These are phyloP conservation scores for Kwoniella bestiolae DNA, from an alignment of 768 basidiomycete genomes.

Conservation along the genomic window DNA sequence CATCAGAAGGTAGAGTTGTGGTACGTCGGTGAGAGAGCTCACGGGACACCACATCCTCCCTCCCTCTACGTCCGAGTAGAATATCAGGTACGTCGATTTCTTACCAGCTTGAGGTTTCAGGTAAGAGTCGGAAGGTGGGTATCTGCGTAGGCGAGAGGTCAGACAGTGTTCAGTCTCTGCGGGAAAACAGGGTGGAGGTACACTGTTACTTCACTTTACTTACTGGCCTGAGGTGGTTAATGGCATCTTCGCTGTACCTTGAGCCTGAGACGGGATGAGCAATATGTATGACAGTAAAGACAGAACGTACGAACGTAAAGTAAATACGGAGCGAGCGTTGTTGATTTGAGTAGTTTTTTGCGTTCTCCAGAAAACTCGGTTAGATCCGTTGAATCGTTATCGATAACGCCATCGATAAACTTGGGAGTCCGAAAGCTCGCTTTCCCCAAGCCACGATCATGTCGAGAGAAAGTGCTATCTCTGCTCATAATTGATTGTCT, in stretches of 20 bases:
- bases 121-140: conserved; percentile 12
- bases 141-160: background rate
- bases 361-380: background rate
- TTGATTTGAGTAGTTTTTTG: too few species aligned
- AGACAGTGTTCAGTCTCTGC: background rate
- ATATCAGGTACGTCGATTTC: conserved; percentile 46
- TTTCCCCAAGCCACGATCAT: too few species aligned
- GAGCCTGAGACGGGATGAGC: too few species aligned
- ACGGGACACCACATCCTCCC: conserved; percentile 58
- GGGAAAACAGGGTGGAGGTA: too few species aligned
- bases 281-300: too few species aligned
- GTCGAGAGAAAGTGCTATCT: too few species aligned
- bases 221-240: background rate
- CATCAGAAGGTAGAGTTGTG: background rate
- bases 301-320: too few species aligned
- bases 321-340: too few species aligned
- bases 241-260: conserved; percentile 3
- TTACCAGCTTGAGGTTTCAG: background rate
- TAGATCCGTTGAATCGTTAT: conserved; percentile 14
- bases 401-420: conserved; percentile 30
- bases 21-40: background rate
- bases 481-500: background rate
- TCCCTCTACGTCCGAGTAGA: conserved; percentile 54
- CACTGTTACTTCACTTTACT: too few species aligned
- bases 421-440: too few species aligned